phyloP scores from a whole-genome alignment of 2,329 filamentous ascomycete species.

The Talaromyces sp. region DNA sequence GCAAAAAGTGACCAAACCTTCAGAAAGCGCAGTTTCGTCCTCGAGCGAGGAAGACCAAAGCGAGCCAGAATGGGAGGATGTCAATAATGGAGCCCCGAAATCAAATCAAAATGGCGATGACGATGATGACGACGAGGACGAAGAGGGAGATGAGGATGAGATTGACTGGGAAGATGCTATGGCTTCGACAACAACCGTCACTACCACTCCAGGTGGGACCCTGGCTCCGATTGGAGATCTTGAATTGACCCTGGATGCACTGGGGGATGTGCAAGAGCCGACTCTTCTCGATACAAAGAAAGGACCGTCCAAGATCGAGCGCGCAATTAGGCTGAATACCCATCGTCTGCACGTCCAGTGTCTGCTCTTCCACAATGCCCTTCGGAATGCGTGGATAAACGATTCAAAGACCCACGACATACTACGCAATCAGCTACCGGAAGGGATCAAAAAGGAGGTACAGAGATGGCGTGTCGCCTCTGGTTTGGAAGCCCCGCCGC shows the following conservation, averaged over 20 bases:
- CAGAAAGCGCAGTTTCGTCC: slow-evolving; percentile 27
- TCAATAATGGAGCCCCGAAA: not conserved
- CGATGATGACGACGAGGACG: slow-evolving; percentile 20
- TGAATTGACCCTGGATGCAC: slow-evolving; percentile 61
- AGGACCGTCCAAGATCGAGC: slow-evolving; percentile 78
- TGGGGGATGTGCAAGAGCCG: slow-evolving; percentile 51
- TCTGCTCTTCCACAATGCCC: slow-evolving; percentile 82
- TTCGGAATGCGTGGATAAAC: slow-evolving; percentile 79
- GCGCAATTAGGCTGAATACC: slow-evolving; percentile 69
- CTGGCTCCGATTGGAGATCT: slow-evolving; percentile 49
- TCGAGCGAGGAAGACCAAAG: slow-evolving; percentile 30
- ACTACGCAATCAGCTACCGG: slow-evolving; percentile 68
- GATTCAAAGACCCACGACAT: slow-evolving; percentile 71
- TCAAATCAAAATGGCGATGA: slow-evolving; percentile 32
- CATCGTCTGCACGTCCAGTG: slow-evolving; percentile 87
- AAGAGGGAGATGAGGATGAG: slow-evolving; percentile 50
- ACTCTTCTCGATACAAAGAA: slow-evolving; percentile 67
- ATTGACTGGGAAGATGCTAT: slow-evolving; percentile 58
- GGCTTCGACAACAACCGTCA: slow-evolving; percentile 30
- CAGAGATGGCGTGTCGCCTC: slow-evolving; percentile 68
- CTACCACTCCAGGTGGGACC: slow-evolving; percentile 17
- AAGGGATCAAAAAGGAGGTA: slow-evolving; percentile 65
- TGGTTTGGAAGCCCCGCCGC: slow-evolving; percentile 49
- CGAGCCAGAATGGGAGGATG: slow-evolving; percentile 12
- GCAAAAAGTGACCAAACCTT: slow-evolving; percentile 18